Percentiles rank a stretch among this genome's conserved stretches.
These are phyloP conservation scores for Psilocybe azurescens DNA, from an alignment of 768 basidiomycete genomes.

Conservation along the genomic window DNA sequence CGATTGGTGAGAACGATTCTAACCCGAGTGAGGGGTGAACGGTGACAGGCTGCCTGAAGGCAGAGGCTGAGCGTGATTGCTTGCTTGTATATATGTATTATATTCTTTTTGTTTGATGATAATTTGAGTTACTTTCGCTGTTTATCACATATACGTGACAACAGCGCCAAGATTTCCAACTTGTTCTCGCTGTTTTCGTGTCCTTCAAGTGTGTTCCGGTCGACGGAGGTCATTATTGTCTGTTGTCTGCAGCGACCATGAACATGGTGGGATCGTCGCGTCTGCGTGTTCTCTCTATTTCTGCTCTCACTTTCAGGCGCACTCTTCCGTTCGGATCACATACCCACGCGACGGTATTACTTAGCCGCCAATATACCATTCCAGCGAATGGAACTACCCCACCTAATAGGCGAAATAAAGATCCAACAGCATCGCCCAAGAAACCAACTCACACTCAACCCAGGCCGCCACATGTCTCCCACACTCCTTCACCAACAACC, in stretches of 20 bases:
- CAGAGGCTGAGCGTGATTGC: too few relatives aligned
- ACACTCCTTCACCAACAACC: constrained; percentile 11
- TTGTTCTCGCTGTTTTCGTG: background rate
- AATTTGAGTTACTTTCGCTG: background rate
- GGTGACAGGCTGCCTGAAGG: constrained; percentile 2
- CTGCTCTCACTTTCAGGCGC: background rate
- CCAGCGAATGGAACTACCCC: constrained; percentile 1
- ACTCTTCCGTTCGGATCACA: constrained; percentile 5
- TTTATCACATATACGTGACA: background rate
- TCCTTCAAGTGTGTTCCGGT: background rate
- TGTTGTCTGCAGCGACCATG: background rate
- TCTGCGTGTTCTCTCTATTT: background rate
- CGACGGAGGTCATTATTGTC: background rate
- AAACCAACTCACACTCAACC: constrained; percentile 9
- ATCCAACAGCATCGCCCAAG: background rate
- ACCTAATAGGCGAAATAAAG: constrained; percentile 8
- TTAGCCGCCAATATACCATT: constrained; percentile 25
- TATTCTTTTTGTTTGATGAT: constrained; percentile 12
- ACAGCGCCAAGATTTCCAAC: background rate
- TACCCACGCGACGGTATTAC: constrained; percentile 1
- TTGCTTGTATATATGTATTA: constrained; percentile 4
- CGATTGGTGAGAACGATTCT: too few relatives aligned
- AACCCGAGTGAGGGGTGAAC: too few relatives aligned
- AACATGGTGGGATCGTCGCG: background rate
- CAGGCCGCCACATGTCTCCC: background rate